These are phyloP conservation scores for Cyberlindnera mississippiensis DNA, from an alignment of 805 yeast genomes.

Conservation along the genomic window DNA sequence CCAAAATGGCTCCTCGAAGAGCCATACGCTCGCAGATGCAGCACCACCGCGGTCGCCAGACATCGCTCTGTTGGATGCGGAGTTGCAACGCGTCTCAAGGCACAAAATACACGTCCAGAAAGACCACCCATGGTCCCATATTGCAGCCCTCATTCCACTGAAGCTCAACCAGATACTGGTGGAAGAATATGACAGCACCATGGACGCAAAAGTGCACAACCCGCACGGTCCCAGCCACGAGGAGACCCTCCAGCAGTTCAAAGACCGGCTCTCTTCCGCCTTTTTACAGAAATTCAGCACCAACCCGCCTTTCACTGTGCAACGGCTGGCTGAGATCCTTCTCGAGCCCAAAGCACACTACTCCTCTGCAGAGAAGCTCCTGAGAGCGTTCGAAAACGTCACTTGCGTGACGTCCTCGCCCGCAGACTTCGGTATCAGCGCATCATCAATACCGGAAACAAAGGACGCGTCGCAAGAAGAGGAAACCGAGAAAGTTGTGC, in stretches of 20 bases:
- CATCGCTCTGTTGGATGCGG: constrained; percentile 8
- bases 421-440: constrained; percentile 9
- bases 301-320: constrained; percentile 44
- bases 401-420: constrained; percentile 18
- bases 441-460: background rate
- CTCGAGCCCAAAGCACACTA: constrained; percentile 40
- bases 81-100: constrained; percentile 9
- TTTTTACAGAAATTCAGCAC: constrained; percentile 11
- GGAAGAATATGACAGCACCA: constrained; percentile 2
- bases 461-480: background rate
- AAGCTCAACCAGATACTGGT: constrained; percentile 12
- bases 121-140: constrained; percentile 1
- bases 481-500: constrained; percentile 4
- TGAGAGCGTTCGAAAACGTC: constrained; percentile 37
- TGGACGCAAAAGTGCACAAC: constrained; percentile 5
- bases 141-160: background rate
- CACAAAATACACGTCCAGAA: constrained; percentile 4
- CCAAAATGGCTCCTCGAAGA: background rate
- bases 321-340: constrained; percentile 44
- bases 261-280: constrained; percentile 2
- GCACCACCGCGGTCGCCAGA: background rate
- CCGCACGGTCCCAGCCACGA: constrained; percentile 7
- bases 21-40: too few relatives aligned
- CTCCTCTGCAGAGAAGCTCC: constrained; percentile 37
- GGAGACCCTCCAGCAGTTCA: constrained; percentile 12